Conservation (phyloP, 2,329 filamentous ascomycete genomes). For the Tolypocladium cylindrosporum region DNA sequence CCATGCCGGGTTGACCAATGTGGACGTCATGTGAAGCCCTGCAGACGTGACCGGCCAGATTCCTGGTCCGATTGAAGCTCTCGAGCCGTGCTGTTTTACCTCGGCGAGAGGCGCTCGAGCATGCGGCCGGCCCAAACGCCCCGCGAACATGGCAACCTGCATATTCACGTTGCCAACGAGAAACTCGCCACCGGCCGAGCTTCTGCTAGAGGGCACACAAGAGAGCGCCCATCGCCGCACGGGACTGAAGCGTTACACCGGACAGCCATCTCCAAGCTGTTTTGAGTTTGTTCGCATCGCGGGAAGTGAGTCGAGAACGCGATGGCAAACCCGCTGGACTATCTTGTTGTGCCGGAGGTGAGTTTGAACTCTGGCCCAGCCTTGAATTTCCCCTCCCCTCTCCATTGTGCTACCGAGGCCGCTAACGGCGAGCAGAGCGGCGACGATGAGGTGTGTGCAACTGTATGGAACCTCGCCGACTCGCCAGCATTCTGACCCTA, state of each 20-base stretch:
- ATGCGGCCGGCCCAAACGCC: background rate
- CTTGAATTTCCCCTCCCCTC: background rate
- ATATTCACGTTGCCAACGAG: background rate
- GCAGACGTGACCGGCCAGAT: too few species aligned
- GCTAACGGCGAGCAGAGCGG: background rate
- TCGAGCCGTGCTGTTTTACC: background rate
- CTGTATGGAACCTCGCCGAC: background rate
- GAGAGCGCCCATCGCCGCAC: background rate
- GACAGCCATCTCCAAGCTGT: background rate
- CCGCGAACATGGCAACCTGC: background rate
- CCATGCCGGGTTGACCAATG: background rate
- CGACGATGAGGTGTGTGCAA: background rate
- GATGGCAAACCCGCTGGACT: background rate
- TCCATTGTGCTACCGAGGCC: too few species aligned
- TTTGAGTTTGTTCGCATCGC: background rate
- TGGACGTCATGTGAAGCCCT: too few species aligned
- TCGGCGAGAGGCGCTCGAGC: background rate
- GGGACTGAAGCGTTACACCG: background rate
- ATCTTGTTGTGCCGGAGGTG: background rate
- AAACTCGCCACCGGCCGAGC: background rate
- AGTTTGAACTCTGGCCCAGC: background rate
- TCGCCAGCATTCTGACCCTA: background rate
- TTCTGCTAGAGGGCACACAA: background rate
- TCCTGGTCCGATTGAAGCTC: background rate
- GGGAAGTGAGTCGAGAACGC: background rate